Base-by-base conservation (phyloP, 805 yeast species). In the Diddensiella caesifluorescens region DNA sequence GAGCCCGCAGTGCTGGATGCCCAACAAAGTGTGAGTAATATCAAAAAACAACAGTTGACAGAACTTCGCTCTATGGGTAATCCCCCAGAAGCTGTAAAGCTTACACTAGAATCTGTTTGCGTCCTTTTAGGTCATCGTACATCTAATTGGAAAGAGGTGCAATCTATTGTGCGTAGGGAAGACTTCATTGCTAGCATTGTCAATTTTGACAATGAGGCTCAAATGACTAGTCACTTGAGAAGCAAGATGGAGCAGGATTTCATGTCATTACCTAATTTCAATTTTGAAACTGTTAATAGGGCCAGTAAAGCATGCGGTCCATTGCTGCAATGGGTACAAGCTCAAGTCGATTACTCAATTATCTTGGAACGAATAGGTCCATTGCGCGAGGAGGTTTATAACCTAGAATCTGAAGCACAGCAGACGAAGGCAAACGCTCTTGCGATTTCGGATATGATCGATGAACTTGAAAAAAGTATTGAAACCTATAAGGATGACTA, bases 281-380 rank as follows among this genome's bases (percentile, higher is more conserved):
- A 75, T 30, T 82, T 64, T 52, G 88, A 80, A 36, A 64, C 83
- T 0, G 95, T 86, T 0, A 76, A 83, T 52, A 68, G 97, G 29
- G 97, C 97, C 3, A 83, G 95, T 60, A 87, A 84, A 55, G 97
- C 97, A 0, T 87, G 97, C 65, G 97, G 96, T 0, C 97, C 97
- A 0, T 64, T 90, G 26, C 56, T 83, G 15, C 80, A 79, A 47
- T 90, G 97, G 97, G 89, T 88, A 0, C 71, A 72, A 41, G 97
- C 97, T 0, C 97, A 90, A 49, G 68, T 88, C n/a, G 66, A 71
- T n/a, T 90, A 82, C 55, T 74, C 90, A 0, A 55, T 74, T 1
- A 82, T 88, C 18, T 63, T 86, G 33, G 82, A 83, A 27, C 73
- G 70, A 38, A 74, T 90, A 20, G 83, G 77, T 0, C 97, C 97